These are phyloP conservation scores for Postia placenta DNA, from an alignment of 768 basidiomycete species.

Conservation along the genomic window DNA sequence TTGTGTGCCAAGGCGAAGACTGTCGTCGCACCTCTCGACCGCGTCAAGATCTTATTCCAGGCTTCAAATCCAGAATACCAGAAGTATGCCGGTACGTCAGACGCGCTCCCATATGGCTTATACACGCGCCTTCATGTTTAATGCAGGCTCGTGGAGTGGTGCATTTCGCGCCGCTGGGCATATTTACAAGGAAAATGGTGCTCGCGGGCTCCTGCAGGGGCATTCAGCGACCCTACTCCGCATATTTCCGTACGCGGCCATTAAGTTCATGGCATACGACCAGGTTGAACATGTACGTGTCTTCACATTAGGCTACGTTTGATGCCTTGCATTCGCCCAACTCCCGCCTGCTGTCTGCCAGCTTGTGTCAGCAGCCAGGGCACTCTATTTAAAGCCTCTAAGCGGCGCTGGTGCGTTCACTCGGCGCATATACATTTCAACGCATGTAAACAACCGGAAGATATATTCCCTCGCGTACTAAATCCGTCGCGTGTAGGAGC, in stretches of 20 bases:
- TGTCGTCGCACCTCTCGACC: constrained; percentile 89
- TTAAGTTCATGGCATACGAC: constrained; percentile 97
- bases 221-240: constrained; percentile 93
- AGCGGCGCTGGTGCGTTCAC: no score
- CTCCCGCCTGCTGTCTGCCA: no score
- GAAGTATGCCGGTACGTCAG: constrained; percentile 77
- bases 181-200: constrained; percentile 64
- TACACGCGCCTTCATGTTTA: constrained; percentile 30
- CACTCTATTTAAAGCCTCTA: no score
- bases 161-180: constrained; percentile 68
- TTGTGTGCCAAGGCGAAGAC: constrained; percentile 92
- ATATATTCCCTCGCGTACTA: no score
- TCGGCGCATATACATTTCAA: no score
- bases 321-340: no score
- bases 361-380: background rate
- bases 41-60: constrained; percentile 98
- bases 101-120: constrained; percentile 11
- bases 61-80: constrained; percentile 92
- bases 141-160: constrained; percentile 80
- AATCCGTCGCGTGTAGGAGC: no score
- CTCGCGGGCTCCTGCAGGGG: constrained; percentile 86
- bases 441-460: no score
- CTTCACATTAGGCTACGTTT: background rate
- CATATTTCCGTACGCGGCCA: constrained; percentile 94
- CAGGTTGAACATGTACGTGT: constrained; percentile 65